These are phyloP conservation scores for Aeschynomene evenia DNA, from an alignment of 306 rosid species.

Conservation along the genomic window DNA sequence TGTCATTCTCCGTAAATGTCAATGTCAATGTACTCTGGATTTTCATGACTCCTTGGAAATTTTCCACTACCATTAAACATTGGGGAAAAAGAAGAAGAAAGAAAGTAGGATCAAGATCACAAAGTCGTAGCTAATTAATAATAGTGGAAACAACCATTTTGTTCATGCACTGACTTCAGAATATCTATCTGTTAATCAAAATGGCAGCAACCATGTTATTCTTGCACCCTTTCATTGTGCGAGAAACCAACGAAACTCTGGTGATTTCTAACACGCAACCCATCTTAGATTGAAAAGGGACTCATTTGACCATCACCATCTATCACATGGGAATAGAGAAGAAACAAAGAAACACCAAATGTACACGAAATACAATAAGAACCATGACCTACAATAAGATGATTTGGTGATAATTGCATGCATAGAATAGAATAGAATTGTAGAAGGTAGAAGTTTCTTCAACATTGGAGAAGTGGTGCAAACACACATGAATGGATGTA, in stretches of 20 bases:
- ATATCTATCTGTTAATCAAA: neutral
- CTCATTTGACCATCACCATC: neutral
- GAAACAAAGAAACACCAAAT: neutral
- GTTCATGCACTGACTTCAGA: neutral
- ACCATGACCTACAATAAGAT: too few species aligned
- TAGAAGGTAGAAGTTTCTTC: neutral
- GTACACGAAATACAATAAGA: neutral
- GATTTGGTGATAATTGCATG: too few species aligned
- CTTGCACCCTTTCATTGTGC: too few species aligned
- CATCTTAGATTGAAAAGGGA: neutral
- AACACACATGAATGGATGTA: neutral
- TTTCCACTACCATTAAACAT: constrained; percentile 26
- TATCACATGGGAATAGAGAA: neutral
- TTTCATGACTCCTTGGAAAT: constrained; percentile 8
- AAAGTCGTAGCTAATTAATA: constrained; percentile 1
- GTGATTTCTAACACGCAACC: neutral
- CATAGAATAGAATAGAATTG: too few species aligned
- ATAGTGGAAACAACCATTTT: neutral
- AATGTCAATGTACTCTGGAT: neutral
- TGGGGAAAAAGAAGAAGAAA: neutral
- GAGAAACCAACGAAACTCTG: too few species aligned
- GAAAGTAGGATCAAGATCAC: neutral
- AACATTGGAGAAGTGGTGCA: neutral
- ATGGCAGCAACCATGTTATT: neutral
- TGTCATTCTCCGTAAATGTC: neutral